Conservation (phyloP, 169 alveolate species). For the Plasmodium yoelii region DNA sequence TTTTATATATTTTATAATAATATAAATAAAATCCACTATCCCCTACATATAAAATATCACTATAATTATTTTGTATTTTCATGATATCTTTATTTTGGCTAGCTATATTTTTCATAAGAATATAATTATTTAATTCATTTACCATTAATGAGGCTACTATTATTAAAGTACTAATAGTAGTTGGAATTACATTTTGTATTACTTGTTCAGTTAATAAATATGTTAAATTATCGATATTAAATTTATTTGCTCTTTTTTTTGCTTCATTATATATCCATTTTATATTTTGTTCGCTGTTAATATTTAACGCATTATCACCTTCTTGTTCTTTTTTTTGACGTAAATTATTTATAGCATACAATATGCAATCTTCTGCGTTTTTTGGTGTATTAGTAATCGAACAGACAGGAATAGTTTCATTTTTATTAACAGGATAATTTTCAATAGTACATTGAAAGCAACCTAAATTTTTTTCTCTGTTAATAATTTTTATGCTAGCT, state of each 20-base stretch:
- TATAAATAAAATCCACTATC: slow-evolving; percentile 42
- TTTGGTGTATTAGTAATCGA: slow-evolving; percentile 67
- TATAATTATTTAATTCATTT: neutral
- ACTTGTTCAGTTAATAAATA: slow-evolving; percentile 46
- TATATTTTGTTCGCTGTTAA: slow-evolving; percentile 2
- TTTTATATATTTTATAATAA: slow-evolving; percentile 32
- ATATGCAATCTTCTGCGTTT: slow-evolving; percentile 81
- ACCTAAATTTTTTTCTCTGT: slow-evolving; percentile 54
- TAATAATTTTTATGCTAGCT: slow-evolving; percentile 78
- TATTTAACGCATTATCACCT: slow-evolving; percentile 1
- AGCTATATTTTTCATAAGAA: neutral
- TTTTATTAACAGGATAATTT: slow-evolving; percentile 20
- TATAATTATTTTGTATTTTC: neutral
- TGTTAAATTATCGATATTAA: slow-evolving; percentile 21
- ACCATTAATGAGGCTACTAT: slow-evolving; percentile 29
- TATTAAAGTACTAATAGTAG: slow-evolving; percentile 40
- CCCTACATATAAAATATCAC: slow-evolving; percentile 56
- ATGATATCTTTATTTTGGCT: neutral
- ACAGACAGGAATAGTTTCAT: slow-evolving; percentile 70
- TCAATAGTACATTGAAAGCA: slow-evolving; percentile 77
- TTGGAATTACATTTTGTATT: slow-evolving; percentile 33
- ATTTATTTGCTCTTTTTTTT: slow-evolving; percentile 31
- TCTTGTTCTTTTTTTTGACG: slow-evolving; percentile 6
- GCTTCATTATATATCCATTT: slow-evolving; percentile 44
- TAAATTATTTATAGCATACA: slow-evolving; percentile 22